phyloP scores from a whole-genome alignment of 768 basidiomycete genomes.

The Termitomyces sp. region DNA sequence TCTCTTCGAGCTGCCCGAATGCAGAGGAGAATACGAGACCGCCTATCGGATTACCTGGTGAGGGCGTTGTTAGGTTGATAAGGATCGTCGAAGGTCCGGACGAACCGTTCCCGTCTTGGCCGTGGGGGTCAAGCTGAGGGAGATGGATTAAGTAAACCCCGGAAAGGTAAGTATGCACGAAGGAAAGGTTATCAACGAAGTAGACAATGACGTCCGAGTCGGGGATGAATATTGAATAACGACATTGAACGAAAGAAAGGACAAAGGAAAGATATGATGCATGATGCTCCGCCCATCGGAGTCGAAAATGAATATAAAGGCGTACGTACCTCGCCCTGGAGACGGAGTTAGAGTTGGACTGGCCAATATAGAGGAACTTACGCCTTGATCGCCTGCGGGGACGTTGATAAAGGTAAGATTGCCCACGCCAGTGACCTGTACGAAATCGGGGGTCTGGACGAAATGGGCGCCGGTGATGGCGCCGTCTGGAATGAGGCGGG shows the following conservation, averaged over 20 bases:
- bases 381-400: constrained; percentile 50
- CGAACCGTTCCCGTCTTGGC: constrained; percentile 48
- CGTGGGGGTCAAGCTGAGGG: constrained; percentile 62
- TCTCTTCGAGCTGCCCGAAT: constrained; percentile 52
- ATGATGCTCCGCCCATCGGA: no score
- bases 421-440: constrained; percentile 66
- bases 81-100: background rate
- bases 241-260: no score
- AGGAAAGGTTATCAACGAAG: no score
- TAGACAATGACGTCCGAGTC: no score
- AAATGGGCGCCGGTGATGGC: constrained; percentile 65
- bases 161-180: no score
- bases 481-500: constrained; percentile 67
- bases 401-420: constrained; percentile 64
- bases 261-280: no score
- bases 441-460: constrained; percentile 68
- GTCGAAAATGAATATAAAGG: no score
- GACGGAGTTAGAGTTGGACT: background rate
- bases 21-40: constrained; percentile 69
- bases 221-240: no score
- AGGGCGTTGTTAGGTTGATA: background rate
- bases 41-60: constrained; percentile 49
- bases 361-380: constrained; percentile 16
- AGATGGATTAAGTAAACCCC: no score
- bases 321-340: constrained; percentile 19